Base-by-base conservation (phyloP, 2,329 filamentous ascomycete species). In the Pseudomassariella vexata region DNA sequence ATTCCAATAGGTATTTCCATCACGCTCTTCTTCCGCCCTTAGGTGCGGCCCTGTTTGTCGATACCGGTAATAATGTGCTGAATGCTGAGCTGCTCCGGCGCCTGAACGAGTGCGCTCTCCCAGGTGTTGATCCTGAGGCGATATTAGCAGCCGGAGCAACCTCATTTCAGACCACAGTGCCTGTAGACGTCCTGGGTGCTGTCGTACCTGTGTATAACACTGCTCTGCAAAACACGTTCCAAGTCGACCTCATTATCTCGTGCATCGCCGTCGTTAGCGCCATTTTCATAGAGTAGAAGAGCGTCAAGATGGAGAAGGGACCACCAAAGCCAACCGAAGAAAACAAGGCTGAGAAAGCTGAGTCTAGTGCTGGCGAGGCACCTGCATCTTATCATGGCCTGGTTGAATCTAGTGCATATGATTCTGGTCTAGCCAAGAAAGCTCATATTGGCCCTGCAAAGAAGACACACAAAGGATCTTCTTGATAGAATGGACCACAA, bases 181-280 rank as follows among this genome's bases (percentile, higher is more conserved):
- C 28, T 22, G 9, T 19, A 11, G 11, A 1, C 2, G 15, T 12
- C 9, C 7, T 21, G 2, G 28, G 23, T n/a, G 11, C 5, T 3
- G 28, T 19, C 14, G 19, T 30, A n/a, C 8, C 20, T 6, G 28
- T 22, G 7, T 30, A 21, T 14, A 11, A 18, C 11, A n/a, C 12
- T 8, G 19, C 17, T 3, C 28, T 30, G 14, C 19, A 6, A 9
- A 7, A 21, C 10, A 22, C 19, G 1, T 21, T 18, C 4, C 18
- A 30, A 14, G 17, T 30, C 10, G 28, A 10, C 10, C 18, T 30
- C 8, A 21, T 30, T 7, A 30, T 30, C 10, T n/a, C 28, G 17
- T 30, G 28, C 19, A 21, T 22, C 6, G 9, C 18, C 8, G n/a
- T 15, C 11, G 17, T 30, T 19, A 8, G 18, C 28, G 18, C 28